Percentiles rank a stretch among this genome's conserved stretches.
These are phyloP conservation scores for Fusarium drepaniforme DNA, from an alignment of 2,329 filamentous ascomycete genomes.

Conservation along the genomic window DNA sequence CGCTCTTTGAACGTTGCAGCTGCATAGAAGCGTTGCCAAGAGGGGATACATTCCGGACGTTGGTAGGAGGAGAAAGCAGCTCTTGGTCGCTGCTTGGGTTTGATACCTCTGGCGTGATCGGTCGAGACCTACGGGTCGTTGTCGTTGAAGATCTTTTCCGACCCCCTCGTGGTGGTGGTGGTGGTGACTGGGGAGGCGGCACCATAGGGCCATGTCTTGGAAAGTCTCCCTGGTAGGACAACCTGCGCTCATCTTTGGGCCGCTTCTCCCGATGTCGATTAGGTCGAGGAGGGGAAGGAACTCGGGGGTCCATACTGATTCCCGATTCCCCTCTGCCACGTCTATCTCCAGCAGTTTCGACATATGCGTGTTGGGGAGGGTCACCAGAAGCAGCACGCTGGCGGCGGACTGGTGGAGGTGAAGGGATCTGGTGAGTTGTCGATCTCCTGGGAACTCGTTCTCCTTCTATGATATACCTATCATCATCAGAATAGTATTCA, in stretches of 20 bases:
- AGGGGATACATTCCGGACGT: neutral
- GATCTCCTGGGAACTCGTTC: neutral
- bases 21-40: neutral
- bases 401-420: neutral
- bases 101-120: neutral
- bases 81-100: neutral
- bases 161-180: neutral
- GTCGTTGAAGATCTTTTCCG: neutral
- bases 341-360: neutral
- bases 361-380: neutral
- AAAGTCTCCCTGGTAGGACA: neutral
- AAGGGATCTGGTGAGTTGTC: neutral
- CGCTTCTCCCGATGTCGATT: neutral
- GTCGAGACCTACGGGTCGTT: neutral
- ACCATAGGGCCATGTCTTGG: neutral
- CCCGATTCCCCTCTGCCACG: neutral
- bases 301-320: neutral
- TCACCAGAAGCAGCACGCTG: neutral
- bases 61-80: neutral
- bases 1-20: slow-evolving; percentile 4
- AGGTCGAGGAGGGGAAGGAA: neutral
- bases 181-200: neutral
- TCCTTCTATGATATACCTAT: neutral
- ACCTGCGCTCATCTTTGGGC: neutral
- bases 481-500: slow-evolving; percentile 1